Percentiles rank a stretch among this genome's conserved stretches.
phyloP scores from a whole-genome alignment of 306 rosid species.

The Cucumis sativus region Cucumber_9930_V3 NC_026657.2:38548501-38549000 shows the following conservation, averaged over 20 bases:
- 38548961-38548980: too few species aligned
- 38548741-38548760: not conserved
- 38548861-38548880: not conserved
- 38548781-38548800: not conserved
- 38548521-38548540: conserved; percentile 66
- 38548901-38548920: not conserved
- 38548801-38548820: not conserved
- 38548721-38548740: not conserved
- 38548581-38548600: conserved; percentile 59
- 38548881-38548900: not conserved
- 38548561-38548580: conserved; percentile 72
- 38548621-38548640: conserved; percentile 72
- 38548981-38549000: too few species aligned
- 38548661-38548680: conserved; percentile 30
- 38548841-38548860: conserved; percentile 9
- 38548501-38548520: conserved; percentile 45
- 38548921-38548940: not conserved
- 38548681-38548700: not conserved
- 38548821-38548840: conserved; percentile 4
- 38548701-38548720: not conserved
- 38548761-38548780: conserved; percentile 1
- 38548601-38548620: conserved; percentile 69
- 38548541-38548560: conserved; percentile 72
- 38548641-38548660: conserved; percentile 48
- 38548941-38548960: too few species aligned